Percentiles rank a stretch among this genome's conserved stretches.
These are phyloP conservation scores for Chloromonas sp. DNA, from an alignment of 163 green algal genomes.

Conservation along the genomic window DNA sequence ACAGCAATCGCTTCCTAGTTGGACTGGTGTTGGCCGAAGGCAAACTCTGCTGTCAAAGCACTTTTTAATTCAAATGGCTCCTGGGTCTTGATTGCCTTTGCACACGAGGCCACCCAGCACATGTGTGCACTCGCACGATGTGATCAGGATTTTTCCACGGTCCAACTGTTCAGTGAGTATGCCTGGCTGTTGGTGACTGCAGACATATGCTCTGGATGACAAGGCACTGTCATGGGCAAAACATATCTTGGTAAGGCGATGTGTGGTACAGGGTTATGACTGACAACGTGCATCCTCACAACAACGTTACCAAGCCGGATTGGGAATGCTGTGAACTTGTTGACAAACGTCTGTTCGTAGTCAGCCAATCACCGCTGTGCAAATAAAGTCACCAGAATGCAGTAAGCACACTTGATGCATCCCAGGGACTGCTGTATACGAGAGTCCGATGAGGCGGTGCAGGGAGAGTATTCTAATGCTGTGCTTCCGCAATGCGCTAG, in stretches of 20 bases:
- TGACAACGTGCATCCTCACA: background rate
- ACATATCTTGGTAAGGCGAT: constrained; percentile 19
- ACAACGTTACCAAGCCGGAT: background rate
- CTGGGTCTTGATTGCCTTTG: background rate
- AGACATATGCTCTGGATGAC: constrained; percentile 40
- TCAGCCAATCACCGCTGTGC: background rate
- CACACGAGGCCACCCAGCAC: too few relatives aligned
- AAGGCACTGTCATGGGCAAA: constrained; percentile 32
- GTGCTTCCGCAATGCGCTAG: too few relatives aligned
- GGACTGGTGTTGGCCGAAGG: background rate
- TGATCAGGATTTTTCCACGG: too few relatives aligned
- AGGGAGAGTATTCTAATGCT: too few relatives aligned
- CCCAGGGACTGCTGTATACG: too few relatives aligned
- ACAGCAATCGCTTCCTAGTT: background rate
- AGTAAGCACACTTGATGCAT: too few relatives aligned
- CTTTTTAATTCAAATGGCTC: background rate
- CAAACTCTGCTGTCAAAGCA: background rate
- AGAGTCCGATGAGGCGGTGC: too few relatives aligned
- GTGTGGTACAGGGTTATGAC: background rate
- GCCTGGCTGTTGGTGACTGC: background rate
- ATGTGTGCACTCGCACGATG: background rate
- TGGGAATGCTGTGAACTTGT: background rate
- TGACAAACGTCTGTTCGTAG: background rate
- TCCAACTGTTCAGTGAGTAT: background rate
- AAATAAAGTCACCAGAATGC: background rate